Evolutionary conservation across 805 yeast genomes (phyloP).

Genomic region (Zygotorulaspora sp.): DNA sequence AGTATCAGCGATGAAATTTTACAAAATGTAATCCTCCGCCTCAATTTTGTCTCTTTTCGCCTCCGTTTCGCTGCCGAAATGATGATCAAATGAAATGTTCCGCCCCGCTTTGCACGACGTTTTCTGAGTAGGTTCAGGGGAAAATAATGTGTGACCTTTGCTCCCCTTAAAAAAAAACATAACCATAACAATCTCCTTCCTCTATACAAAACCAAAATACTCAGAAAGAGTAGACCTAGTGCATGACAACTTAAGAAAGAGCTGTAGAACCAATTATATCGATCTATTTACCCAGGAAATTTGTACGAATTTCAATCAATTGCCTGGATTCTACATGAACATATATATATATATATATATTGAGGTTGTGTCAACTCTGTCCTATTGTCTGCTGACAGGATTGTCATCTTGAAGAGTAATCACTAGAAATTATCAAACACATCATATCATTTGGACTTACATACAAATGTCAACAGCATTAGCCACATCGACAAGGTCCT

Average conservation of each 20-base stretch:
- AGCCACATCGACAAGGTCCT: slow-evolving; percentile 12
- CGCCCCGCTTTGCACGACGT: slow-evolving; percentile 1
- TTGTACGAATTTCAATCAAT: background rate
- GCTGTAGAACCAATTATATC: slow-evolving; percentile 1
- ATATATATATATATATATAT: slow-evolving; percentile 1
- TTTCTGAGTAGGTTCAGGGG: background rate
- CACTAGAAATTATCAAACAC: too few relatives aligned
- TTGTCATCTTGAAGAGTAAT: too few relatives aligned
- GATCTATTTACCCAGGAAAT: background rate
- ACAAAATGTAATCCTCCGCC: too few relatives aligned
- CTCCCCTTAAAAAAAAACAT: too few relatives aligned
- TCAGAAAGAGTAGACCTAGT: background rate
- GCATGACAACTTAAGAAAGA: slow-evolving; percentile 2
- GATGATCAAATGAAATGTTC: background rate
- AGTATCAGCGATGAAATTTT: too few relatives aligned
- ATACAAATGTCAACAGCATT: slow-evolving; percentile 11
- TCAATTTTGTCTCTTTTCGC: too few relatives aligned
- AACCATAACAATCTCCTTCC: background rate
- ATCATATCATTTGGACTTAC: background rate
- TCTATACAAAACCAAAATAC: background rate
- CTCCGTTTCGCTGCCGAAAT: slow-evolving; percentile 5
- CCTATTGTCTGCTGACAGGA: too few relatives aligned
- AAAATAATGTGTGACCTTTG: slow-evolving; percentile 1
- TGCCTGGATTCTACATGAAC: background rate
- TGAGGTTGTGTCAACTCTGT: too few relatives aligned